phyloP scores from a whole-genome alignment of 257 asterid genomes.

The Cynanchum wilfordii region DNA sequence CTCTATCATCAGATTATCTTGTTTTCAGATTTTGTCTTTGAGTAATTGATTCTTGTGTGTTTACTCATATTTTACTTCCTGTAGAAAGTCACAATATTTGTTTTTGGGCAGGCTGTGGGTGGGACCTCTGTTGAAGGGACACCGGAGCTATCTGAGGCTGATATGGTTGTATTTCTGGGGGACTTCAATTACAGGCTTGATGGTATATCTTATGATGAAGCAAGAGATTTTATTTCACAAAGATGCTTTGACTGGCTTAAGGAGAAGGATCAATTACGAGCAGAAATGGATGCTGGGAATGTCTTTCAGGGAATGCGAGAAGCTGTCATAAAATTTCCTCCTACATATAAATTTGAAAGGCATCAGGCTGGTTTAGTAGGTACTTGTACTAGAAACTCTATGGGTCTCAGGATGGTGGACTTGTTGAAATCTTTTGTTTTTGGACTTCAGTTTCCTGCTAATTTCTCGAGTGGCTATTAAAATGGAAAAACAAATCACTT shows the following conservation, averaged over 20 bases:
- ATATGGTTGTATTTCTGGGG: constrained; percentile 92
- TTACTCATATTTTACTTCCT: constrained; percentile 10
- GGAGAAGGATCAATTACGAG: constrained; percentile 83
- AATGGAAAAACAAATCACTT: not conserved
- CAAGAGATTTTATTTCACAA: constrained; percentile 93
- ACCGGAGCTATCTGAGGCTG: constrained; percentile 95
- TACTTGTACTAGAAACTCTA: constrained; percentile 21
- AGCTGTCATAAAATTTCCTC: constrained; percentile 86
- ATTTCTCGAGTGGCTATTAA: not conserved
- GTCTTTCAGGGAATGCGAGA: constrained; percentile 99
- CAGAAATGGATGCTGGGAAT: constrained; percentile 90
- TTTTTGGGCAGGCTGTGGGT: constrained; percentile 41
- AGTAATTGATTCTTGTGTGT: constrained; percentile 8
- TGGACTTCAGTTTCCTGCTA: not conserved
- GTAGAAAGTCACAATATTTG: constrained; percentile 12
- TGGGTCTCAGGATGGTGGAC: not conserved
- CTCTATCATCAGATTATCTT: constrained; percentile 20
- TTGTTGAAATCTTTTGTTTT: not conserved
- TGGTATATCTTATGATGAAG: constrained; percentile 90
- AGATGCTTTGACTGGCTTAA: constrained; percentile 96
- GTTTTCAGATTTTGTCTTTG: not conserved
- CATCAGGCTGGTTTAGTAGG: constrained; percentile 96
- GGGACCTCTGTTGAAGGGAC: constrained; percentile 47
- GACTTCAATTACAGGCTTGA: constrained; percentile 94
- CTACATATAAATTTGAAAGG: constrained; percentile 90